Base-by-base conservation (phyloP, 495 filamentous ascomycete genomes). In the Penicillium canescens region DNA sequence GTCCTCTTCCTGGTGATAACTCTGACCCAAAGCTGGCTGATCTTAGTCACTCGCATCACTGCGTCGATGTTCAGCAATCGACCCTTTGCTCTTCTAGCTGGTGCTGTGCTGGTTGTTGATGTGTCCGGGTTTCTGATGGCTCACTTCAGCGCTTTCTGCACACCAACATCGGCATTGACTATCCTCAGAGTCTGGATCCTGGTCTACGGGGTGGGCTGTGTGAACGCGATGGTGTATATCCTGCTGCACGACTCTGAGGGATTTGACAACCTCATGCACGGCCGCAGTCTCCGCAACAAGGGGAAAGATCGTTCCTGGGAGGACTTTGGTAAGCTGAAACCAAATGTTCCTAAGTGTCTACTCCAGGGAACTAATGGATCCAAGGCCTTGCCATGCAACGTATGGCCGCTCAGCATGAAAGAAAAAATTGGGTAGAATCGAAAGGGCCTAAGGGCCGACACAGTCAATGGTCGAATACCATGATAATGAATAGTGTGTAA, bases 11-110 rank as follows among this genome's bases (percentile, higher is more conserved):
- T 96, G 44, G 81, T 96, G 70, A 91, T 96, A 70, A 87, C 89
- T 10, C 82, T 96, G 51, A 89, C 92, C 48, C 89, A 96, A 78
- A 96, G 94, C 74, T 96, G 92, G 91, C 82, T 96, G 41, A 96
- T 96, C 75, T 93, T 96, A 78, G 92, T 96, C 71, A 96, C 92
- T 55, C 88, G 92, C 78, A 87, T 89, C 72, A 89, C 88, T 63
- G 87, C 88, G 54, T 86, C 89, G 21, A 91, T 93, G 80, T 93
- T 89, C 89, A 87, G 85, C 3, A 89, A 85, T 21, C 77, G 86
- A 39, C 92, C 92, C 13, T 95, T 91, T 44, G 88, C 88, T 84
- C 87, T 92, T 69, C 79, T 96, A 43, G 61, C 79, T 46, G 82
- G 78, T 40, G 91, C 92, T 38, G 87, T 96, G 45, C 71, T 94